These are phyloP conservation scores for Globisporangium paroecandrum DNA, from an alignment of 352 stramenopile genomes.

Conservation along the genomic window DNA sequence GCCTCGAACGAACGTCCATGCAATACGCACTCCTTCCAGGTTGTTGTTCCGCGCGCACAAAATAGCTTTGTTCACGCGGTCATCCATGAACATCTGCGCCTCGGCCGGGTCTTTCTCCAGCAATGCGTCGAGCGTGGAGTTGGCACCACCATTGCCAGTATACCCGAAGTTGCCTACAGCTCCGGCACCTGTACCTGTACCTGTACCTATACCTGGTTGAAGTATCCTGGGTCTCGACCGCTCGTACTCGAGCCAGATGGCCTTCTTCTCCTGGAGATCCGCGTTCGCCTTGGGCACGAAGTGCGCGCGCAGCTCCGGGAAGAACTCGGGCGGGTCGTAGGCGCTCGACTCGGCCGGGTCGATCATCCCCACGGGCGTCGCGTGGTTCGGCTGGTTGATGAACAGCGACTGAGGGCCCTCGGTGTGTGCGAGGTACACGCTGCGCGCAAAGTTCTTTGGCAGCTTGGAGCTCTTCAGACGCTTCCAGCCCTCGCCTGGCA, in stretches of 20 bases:
- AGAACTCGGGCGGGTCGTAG: constrained; percentile 58
- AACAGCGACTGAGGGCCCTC: constrained; percentile 57
- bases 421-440: constrained; percentile 50
- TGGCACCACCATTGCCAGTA: not conserved
- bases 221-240: constrained; percentile 5
- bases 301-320: constrained; percentile 52
- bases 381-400: constrained; percentile 63
- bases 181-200: not conserved
- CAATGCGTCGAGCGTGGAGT: constrained; percentile 40
- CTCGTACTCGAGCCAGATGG: constrained; percentile 39
- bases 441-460: constrained; percentile 56
- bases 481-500: constrained; percentile 63
- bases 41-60: constrained; percentile 82
- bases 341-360: constrained; percentile 55
- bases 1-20: not conserved
- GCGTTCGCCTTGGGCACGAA: constrained; percentile 50
- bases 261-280: constrained; percentile 65
- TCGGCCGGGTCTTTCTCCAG: constrained; percentile 40
- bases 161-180: not conserved
- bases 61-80: constrained; percentile 45
- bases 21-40: constrained; percentile 50
- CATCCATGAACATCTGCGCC: constrained; percentile 35
- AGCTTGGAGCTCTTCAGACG: constrained; percentile 55
- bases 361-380: constrained; percentile 65
- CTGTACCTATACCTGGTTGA: not conserved